Base-by-base conservation (phyloP, 2,329 filamentous ascomycete genomes). In the Colletotrichum zoysiae region DNA sequence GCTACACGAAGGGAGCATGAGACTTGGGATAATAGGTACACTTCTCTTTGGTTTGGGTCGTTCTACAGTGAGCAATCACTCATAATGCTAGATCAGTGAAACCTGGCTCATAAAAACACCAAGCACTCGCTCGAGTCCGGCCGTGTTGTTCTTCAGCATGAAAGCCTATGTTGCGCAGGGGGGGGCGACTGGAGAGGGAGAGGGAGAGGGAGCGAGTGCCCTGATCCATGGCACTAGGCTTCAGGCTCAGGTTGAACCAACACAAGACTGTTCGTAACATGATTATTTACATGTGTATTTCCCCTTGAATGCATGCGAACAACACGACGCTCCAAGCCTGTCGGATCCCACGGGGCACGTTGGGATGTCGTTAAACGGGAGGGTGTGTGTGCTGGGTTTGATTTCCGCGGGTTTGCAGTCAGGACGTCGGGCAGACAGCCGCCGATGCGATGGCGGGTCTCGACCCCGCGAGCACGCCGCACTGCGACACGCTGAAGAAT, bases 401-500 rank as follows among this genome's bases (percentile, higher is more conserved):
- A 14, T n/a, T n/a, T 14, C 20, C 6, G 14, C 26, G 30, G 50
- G 50, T 57, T 18, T 18, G 16, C 23, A 30, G 23, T 42, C n/a
- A 16, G 23, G 26, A 46, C 40, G 57, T 33, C 33, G 46, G 44
- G 23, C 33, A 62, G 44, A 38, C 33, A 62, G 33, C 42, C 14
- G 33, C 59, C 30, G 59, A 14, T 38, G 59, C 30, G 59, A 14
- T 38, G 59, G 53, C 26, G 26, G n/a, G 6, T 4, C 11, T 62
- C 61, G 30, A 4, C 30, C 30, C 30, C 30, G 30, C 30, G 4
- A 30, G 30, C 30, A 30, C 26, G 35, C 26, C 58, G 55, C 44
- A 30, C 55, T 59, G 48, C 53, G 30, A 57, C 67, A 60, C 62
- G 26, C 62, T 60, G 67, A 66, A 66, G 61, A 70, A 65, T 60